Percentiles rank a stretch among this genome's conserved stretches.
Conservation (phyloP, 805 yeast species). For the Peterozyma toletana region DNA sequence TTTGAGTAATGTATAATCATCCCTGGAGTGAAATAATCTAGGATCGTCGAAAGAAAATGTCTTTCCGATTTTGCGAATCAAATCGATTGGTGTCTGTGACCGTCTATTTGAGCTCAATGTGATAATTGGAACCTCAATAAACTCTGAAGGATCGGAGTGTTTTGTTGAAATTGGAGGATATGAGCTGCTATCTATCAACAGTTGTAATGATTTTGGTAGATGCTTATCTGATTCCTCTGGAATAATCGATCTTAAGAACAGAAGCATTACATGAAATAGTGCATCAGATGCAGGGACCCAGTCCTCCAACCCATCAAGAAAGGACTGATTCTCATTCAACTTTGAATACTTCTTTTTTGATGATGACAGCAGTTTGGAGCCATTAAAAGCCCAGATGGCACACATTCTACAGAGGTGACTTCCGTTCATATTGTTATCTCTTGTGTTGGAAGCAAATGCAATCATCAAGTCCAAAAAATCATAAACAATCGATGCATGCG, state of each 20-base stretch:
- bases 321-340: constrained; percentile 23
- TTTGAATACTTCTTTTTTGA: constrained; percentile 16
- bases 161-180: constrained; percentile 64
- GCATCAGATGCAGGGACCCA: constrained; percentile 87
- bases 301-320: constrained; percentile 62
- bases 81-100: constrained; percentile 45
- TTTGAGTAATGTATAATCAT: constrained; percentile 70
- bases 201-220: constrained; percentile 62
- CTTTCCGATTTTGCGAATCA: constrained; percentile 50
- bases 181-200: constrained; percentile 52
- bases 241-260: constrained; percentile 74
- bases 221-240: constrained; percentile 45
- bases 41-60: constrained; percentile 65
- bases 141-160: constrained; percentile 11
- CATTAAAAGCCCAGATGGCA: constrained; percentile 82
- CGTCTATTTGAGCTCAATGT: constrained; percentile 30
- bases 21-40: constrained; percentile 63
- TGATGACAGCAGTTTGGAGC: constrained; percentile 17
- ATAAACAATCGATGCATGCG: constrained; percentile 85
- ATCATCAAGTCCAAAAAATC: constrained; percentile 80
- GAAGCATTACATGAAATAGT: constrained; percentile 67
- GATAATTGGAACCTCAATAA: constrained; percentile 29
- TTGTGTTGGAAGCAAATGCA: constrained; percentile 71
- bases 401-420: constrained; percentile 76
- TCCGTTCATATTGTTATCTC: constrained; percentile 71